Evolutionary conservation across 2,329 filamentous ascomycete genomes (phyloP), one percentile per base, ranked within the genome.

Genomic region (Neopestalotiopsis sp.): DNA sequence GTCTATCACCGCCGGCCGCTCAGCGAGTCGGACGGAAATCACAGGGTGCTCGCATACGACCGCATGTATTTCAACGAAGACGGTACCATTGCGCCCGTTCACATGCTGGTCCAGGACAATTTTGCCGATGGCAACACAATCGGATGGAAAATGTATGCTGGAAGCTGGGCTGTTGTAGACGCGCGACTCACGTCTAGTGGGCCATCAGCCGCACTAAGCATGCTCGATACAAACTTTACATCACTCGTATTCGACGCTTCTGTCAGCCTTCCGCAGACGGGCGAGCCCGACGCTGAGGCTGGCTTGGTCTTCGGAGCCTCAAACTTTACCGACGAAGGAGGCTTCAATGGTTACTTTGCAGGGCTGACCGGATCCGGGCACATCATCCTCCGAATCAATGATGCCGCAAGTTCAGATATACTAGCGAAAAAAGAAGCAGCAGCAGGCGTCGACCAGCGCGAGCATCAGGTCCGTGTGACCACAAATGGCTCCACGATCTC

Each of bases 41-140:
- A 86, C 73, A 82, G 84, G 2, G 80, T 82, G 17, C 74, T 83
- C 2, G 83, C 83, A 42, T 85, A 86, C 65, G 84, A 86, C 72
- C 80, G 83, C 17, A 83, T 87, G 79, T 78, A 81, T 70, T 86
- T 86, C 70, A 79, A 83, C 69, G 76, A 78, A 1, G 75, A 82
- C 40, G 83, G 81, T 20, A 82, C 79, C 49, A 85, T 86, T 56
- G 72, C 77, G 59, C 79, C 79, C 0, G 77, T 87, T 4, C 76
- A 74, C 56, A 86, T 87, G 82, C 75, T 82, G 13, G 82, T 83
- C 10, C 78, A 80, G 69, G 81, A 84, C 70, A 78, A 83, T 71
- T 84, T 84, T 57, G 73, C 78, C 5, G 80, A 83, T 66, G 81
- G 80, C 9, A 73, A 79, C 30, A 77, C 80, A 72, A 73, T 82